Percentiles rank a stretch among this genome's conserved stretches.
Evolutionary conservation across 257 asterid genomes (phyloP).

Genomic region (Lycium barbarum): DNA sequence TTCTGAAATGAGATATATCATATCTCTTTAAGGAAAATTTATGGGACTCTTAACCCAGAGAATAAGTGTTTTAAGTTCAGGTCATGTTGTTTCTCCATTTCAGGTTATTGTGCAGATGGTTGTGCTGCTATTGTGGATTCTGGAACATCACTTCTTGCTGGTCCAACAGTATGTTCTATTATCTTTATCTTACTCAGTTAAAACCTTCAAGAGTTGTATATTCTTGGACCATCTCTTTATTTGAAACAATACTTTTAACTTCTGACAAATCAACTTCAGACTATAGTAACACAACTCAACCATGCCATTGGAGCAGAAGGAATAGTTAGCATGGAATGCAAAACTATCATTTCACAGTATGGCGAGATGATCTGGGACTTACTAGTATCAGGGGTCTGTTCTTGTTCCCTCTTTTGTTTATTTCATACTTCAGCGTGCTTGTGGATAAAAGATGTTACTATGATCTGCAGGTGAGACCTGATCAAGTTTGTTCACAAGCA

Average conservation of each 20-base stretch:
- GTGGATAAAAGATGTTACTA: background rate
- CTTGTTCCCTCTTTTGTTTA: background rate
- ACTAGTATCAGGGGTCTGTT: slow-evolving; percentile 68
- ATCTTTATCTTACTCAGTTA: background rate
- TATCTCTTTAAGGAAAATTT: background rate
- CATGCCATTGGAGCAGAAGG: slow-evolving; percentile 96
- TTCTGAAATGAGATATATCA: background rate
- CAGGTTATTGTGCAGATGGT: slow-evolving; percentile 85
- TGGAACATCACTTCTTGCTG: slow-evolving; percentile 90
- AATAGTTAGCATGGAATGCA: slow-evolving; percentile 83
- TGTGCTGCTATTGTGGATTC: slow-evolving; percentile 97
- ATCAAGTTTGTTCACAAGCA: slow-evolving; percentile 68
- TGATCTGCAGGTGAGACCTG: slow-evolving; percentile 72
- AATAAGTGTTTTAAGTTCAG: slow-evolving; percentile 18
- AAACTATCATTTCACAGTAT: slow-evolving; percentile 67
- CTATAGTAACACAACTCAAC: slow-evolving; percentile 80
- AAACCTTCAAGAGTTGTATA: background rate
- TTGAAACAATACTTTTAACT: slow-evolving; percentile 11
- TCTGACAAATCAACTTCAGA: slow-evolving; percentile 49
- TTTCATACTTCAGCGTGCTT: slow-evolving; percentile 25
- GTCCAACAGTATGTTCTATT: slow-evolving; percentile 77
- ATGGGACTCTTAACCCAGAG: background rate
- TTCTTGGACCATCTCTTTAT: slow-evolving; percentile 1
- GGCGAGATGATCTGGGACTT: slow-evolving; percentile 94
- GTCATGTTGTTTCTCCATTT: slow-evolving; percentile 22